Evolutionary conservation across 306 rosid species (phyloP).

Genomic region (Sechiopsis laciniata): DNA sequence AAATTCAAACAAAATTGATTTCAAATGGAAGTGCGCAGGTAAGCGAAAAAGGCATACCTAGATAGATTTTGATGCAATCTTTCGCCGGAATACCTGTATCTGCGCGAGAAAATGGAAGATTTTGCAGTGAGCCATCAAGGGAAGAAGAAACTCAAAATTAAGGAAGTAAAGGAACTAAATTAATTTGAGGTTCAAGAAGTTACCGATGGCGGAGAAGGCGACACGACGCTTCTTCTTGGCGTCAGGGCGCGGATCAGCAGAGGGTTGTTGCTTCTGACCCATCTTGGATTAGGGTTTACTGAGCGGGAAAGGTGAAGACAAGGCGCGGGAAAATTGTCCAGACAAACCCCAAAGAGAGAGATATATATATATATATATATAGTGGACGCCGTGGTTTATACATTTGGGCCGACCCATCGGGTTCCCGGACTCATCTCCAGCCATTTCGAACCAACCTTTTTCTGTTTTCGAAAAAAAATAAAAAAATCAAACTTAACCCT

Average conservation of each 20-base stretch:
- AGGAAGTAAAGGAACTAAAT: neutral
- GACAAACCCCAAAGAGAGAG: neutral
- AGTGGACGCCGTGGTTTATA: neutral
- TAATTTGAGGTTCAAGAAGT: neutral
- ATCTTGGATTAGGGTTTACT: slow-evolving; percentile 60
- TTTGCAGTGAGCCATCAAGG: slow-evolving; percentile 1
- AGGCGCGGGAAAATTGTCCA: slow-evolving; percentile 54
- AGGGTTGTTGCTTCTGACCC: slow-evolving; percentile 62
- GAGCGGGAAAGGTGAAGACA: slow-evolving; percentile 44
- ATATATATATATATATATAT: neutral
- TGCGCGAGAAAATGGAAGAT: slow-evolving; percentile 16
- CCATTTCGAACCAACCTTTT: no score
- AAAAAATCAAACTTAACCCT: no score
- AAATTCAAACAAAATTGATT: neutral
- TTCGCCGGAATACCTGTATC: slow-evolving; percentile 78
- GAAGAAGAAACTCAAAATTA: no score
- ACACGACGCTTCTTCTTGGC: slow-evolving; percentile 70
- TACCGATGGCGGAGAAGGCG: slow-evolving; percentile 46
- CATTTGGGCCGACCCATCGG: slow-evolving; percentile 11
- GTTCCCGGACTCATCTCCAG: neutral
- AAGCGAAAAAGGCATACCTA: slow-evolving; percentile 40
- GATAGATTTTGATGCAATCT: slow-evolving; percentile 66
- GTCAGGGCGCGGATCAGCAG: slow-evolving; percentile 37
- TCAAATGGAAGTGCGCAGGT: neutral
- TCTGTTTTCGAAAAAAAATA: no score